These are phyloP conservation scores for Diaporthe citrichinensis DNA, from an alignment of 2,329 filamentous ascomycete species.

Conservation along the genomic window DNA sequence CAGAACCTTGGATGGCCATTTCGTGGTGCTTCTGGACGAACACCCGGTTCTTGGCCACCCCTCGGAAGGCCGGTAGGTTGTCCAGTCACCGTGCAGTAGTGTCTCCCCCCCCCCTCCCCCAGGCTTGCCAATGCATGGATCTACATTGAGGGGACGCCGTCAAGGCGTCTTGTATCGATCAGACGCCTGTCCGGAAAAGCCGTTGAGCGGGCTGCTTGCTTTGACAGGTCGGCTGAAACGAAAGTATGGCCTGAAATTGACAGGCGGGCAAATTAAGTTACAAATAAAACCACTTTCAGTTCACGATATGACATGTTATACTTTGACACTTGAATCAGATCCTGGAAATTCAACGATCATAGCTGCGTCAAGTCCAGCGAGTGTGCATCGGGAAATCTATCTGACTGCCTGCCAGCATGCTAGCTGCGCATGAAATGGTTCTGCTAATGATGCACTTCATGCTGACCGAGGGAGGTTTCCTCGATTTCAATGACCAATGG, in stretches of 20 bases:
- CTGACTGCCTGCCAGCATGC: neutral
- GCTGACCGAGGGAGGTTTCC: neutral
- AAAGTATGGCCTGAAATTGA: neutral
- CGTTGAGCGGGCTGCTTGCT: neutral
- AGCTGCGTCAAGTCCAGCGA: neutral
- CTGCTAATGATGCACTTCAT: neutral
- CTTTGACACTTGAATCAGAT: neutral
- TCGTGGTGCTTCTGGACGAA: slow-evolving; percentile 16
- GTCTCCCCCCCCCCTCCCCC: neutral
- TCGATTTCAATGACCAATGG: neutral
- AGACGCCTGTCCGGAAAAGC: neutral
- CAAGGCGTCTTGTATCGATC: neutral
- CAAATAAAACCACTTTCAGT: too few relatives aligned
- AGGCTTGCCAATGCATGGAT: neutral
- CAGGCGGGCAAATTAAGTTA: neutral
- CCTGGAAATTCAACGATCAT: neutral
- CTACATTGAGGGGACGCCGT: neutral
- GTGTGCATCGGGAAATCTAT: neutral
- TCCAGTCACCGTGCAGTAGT: slow-evolving; percentile 1
- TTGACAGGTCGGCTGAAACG: neutral
- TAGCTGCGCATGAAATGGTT: neutral
- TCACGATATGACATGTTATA: neutral
- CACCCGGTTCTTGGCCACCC: neutral
- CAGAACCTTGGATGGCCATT: slow-evolving; percentile 19
- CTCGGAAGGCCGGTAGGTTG: neutral